These are phyloP conservation scores for Eucalyptus cloeziana DNA, from an alignment of 345 rosid genomes.

Conservation along the genomic window DNA sequence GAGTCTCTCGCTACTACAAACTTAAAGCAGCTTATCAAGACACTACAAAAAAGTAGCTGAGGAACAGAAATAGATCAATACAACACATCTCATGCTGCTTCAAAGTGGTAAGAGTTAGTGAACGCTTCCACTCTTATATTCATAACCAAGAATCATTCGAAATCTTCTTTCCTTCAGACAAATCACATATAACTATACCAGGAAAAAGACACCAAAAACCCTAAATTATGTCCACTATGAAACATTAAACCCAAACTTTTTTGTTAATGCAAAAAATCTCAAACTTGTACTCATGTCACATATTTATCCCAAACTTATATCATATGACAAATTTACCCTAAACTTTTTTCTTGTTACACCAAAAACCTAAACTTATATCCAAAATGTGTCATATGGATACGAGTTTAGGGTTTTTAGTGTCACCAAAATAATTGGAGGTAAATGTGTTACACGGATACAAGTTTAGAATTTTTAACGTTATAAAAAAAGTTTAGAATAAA, in stretches of 20 bases:
- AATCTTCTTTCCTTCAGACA: not conserved
- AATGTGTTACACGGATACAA: fast-evolving
- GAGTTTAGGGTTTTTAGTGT: too few relatives aligned
- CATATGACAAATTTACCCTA: fast-evolving
- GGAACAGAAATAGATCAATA: not conserved
- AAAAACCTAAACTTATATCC: too few relatives aligned
- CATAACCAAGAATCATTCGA: not conserved
- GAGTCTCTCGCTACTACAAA: not conserved
- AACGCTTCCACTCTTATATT: not conserved
- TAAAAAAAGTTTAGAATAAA: too few relatives aligned
- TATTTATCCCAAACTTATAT: not conserved
- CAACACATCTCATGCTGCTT: not conserved
- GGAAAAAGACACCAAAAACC: too few relatives aligned
- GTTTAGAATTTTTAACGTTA: fast-evolving
- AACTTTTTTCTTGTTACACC: too few relatives aligned
- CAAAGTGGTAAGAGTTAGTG: not conserved
- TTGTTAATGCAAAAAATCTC: too few relatives aligned
- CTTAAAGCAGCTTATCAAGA: not conserved
- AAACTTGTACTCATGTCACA: not conserved
- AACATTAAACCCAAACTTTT: fast-evolving
- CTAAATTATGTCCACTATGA: too few relatives aligned
- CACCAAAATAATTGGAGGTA: too few relatives aligned
- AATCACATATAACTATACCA: not conserved
- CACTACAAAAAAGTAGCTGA: not conserved
- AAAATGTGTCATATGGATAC: too few relatives aligned